Base-by-base conservation (phyloP, 371 early-diverging fungal species). In the Mucor lusitanicus region DNA sequence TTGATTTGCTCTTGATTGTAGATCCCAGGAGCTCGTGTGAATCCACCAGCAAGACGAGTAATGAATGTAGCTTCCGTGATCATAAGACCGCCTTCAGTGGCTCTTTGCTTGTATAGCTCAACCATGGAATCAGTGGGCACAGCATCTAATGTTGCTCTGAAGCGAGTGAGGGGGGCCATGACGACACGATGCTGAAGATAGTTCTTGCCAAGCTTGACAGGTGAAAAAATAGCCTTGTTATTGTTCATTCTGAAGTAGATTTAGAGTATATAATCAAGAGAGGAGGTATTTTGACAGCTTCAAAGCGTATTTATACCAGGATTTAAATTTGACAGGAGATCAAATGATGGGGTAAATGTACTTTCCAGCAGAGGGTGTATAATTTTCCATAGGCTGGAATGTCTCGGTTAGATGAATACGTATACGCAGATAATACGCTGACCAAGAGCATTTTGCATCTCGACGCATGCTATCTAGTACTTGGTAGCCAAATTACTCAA, bases 141-240 rank as follows among this genome's bases (percentile, higher is more conserved):
- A n/a, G 54, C 53, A 17, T 63, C 64, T 0, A 39, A 2, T 9
- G 64, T 58, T 5, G 61, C 27, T 50, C 69, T 58, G 32, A 63
- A 35, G 9, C 85, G 75, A 15, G 87, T 87, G 60, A 89, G 54
- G 11, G 90, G 86, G 9, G 81, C 85, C 59, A 90, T 69, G 12
- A 77, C 86, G 50, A 87, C 76, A 64, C 90, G 84, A 68, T 90
- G 88, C 25, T 77, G 42, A 15, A 84, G 61, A 23, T 23, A 13
- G 44, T 46, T 0, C 40, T 59, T 33, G 71, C 81, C 42, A 2
- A 67, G 32, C 15, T 67, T 60, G 61, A 61, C 44, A 25, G 67
- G 67, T 40, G 56, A 61, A 21, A 61, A 61, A 15, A 54, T n/a
- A 12, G 33, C 61, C 1, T 44, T 44, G 44, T 44, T 21, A 9